Evolutionary conservation across 129 eudicot genomes (phyloP).

Genomic region (Dittrichia graveolens): DNA sequence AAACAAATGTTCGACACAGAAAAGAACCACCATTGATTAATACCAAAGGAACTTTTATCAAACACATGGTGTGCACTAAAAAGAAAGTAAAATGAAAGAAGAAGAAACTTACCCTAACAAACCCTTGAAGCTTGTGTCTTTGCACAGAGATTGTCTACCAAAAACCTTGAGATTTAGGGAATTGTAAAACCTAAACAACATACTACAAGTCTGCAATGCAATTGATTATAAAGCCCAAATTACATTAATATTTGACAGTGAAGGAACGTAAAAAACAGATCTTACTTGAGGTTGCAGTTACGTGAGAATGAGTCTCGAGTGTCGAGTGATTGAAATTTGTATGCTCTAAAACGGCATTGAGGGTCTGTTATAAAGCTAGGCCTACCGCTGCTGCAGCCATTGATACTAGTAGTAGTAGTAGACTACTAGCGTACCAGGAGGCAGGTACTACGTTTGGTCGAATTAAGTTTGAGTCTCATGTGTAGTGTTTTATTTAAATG

Average conservation of each 20-base stretch:
- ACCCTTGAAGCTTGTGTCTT: constrained; percentile 3
- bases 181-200: constrained; percentile 26
- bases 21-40: neutral
- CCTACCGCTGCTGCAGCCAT: no score
- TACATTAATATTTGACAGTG: neutral
- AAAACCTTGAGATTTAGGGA: neutral
- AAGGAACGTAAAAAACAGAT: constrained; percentile 9
- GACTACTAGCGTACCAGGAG: no score
- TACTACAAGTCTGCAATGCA: constrained; percentile 10
- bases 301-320: no score
- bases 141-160: constrained; percentile 6
- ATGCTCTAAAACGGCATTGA: no score
- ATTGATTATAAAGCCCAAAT: neutral
- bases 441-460: no score
- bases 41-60: constrained; percentile 15
- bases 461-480: no score
- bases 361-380: no score
- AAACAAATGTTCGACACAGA: neutral
- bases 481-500: no score
- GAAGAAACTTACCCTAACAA: constrained; percentile 23
- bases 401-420: no score
- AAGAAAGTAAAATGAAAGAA: neutral
- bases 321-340: no score
- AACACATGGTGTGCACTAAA: constrained; percentile 5
- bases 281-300: no score